phyloP scores from a whole-genome alignment of 2,329 filamentous ascomycete species.

The Thielaviopsis populi region DNA sequence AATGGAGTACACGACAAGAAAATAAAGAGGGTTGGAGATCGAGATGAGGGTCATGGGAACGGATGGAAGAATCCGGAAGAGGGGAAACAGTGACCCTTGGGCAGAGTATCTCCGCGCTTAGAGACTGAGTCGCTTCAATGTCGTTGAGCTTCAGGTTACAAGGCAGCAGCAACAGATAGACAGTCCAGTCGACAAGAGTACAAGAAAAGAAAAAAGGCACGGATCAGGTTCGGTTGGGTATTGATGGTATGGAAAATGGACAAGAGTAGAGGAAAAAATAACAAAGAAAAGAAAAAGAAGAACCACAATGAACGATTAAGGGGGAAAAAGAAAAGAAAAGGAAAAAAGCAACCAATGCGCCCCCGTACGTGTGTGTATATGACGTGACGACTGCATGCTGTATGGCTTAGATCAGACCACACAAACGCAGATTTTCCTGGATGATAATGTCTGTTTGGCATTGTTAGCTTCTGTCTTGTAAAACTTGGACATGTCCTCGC shows the following conservation, averaged over 20 bases:
- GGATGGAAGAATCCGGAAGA: conserved; percentile 9
- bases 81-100: too few species aligned
- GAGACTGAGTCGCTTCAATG: not conserved
- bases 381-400: conserved; percentile 22
- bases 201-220: conserved; percentile 8
- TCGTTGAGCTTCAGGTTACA: not conserved
- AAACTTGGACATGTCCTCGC: conserved; percentile 2
- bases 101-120: too few species aligned
- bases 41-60: conserved; percentile 3
- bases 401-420: conserved; percentile 73
- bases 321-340: conserved; percentile 21
- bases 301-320: conserved; percentile 18
- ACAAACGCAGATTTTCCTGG: conserved; percentile 94
- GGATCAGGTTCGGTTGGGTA: conserved; percentile 18
- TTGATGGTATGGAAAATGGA: conserved; percentile 19
- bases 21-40: conserved; percentile 10
- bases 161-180: not conserved
- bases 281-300: conserved; percentile 20
- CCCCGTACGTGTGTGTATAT: conserved; percentile 19
- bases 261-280: conserved; percentile 21
- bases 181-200: not conserved
- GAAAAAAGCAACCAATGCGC: conserved; percentile 18
- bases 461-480: conserved; percentile 27
- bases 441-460: conserved; percentile 78
- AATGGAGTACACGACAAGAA: not conserved